Conservation (phyloP, 2,329 filamentous ascomycete species). For the Orbilia blumenaviensis region DNA sequence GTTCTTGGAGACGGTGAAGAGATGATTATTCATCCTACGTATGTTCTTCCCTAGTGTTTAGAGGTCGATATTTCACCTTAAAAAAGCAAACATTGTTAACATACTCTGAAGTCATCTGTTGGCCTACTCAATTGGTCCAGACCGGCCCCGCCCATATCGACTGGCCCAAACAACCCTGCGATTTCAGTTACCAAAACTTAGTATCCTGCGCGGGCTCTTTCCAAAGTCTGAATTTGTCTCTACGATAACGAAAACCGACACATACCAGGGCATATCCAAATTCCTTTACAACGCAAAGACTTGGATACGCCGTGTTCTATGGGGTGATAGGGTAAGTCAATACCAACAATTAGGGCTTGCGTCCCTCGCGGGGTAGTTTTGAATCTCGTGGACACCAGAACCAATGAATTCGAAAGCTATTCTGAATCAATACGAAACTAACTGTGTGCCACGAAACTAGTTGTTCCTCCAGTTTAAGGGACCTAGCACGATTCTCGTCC, state of each 20-base stretch:
- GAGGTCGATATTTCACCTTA: background rate
- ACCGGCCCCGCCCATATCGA: conserved; percentile 82
- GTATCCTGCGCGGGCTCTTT: conserved; percentile 69
- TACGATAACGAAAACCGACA: conserved; percentile 74
- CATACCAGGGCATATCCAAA: conserved; percentile 76
- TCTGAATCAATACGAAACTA: too few species aligned
- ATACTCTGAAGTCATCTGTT: conserved; percentile 74
- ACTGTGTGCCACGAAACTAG: conserved; percentile 42
- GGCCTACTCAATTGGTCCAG: conserved; percentile 77
- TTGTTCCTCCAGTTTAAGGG: conserved; percentile 91
- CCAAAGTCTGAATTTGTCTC: conserved; percentile 77
- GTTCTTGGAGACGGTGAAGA: conserved; percentile 83
- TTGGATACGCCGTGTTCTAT: conserved; percentile 80
- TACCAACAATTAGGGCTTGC: background rate
- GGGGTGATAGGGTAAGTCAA: conserved; percentile 78
- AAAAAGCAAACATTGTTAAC: background rate
- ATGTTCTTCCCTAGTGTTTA: conserved; percentile 49
- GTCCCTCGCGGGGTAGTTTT: background rate
- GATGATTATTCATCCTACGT: conserved; percentile 85
- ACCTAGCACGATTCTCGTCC: conserved; percentile 84
- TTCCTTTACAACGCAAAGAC: conserved; percentile 76
- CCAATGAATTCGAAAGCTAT: too few species aligned
- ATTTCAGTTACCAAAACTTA: conserved; percentile 78
- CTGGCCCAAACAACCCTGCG: conserved; percentile 79
- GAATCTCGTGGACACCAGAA: too few species aligned